These are phyloP conservation scores for Aegilops umbellulata DNA, from an alignment of 176 grass and related monocot genomes.

Conservation along the genomic window DNA sequence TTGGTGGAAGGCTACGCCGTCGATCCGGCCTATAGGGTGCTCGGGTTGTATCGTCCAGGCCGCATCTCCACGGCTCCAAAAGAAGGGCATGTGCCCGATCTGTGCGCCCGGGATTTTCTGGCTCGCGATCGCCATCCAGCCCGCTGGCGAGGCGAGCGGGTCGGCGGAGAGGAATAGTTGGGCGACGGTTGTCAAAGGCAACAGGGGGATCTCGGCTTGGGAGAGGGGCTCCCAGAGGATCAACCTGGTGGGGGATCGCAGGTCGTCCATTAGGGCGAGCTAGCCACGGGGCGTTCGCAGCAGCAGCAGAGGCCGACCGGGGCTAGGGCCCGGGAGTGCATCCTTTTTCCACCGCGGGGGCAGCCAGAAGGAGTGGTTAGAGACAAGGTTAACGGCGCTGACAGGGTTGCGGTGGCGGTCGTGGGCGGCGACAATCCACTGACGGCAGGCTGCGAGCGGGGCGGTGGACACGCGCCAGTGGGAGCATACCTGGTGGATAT, in stretches of 20 bases:
- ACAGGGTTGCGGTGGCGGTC: too few relatives aligned
- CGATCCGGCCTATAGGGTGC: background rate
- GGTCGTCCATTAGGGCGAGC: background rate
- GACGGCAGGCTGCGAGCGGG: too few relatives aligned
- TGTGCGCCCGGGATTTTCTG: background rate
- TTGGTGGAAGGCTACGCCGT: background rate
- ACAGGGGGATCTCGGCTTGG: background rate
- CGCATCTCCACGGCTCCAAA: background rate
- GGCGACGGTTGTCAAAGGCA: background rate
- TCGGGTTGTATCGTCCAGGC: background rate
- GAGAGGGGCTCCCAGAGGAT: slow-evolving; percentile 22
- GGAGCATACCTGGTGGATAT: too few relatives aligned
- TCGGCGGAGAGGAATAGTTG: background rate
- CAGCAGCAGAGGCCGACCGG: background rate
- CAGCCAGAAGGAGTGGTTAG: too few relatives aligned
- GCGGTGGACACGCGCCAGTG: too few relatives aligned
- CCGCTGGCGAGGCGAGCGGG: background rate
- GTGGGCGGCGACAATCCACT: too few relatives aligned
- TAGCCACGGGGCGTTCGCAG: background rate
- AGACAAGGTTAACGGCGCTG: too few relatives aligned
- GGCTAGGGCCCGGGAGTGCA: too few relatives aligned
- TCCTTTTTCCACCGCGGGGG: too few relatives aligned
- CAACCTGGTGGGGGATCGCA: background rate
- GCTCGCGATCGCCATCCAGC: background rate
- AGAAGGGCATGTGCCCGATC: background rate